Evolutionary conservation across 129 eudicot species (phyloP).

Genomic region (Pittosporum tobira): DNA sequence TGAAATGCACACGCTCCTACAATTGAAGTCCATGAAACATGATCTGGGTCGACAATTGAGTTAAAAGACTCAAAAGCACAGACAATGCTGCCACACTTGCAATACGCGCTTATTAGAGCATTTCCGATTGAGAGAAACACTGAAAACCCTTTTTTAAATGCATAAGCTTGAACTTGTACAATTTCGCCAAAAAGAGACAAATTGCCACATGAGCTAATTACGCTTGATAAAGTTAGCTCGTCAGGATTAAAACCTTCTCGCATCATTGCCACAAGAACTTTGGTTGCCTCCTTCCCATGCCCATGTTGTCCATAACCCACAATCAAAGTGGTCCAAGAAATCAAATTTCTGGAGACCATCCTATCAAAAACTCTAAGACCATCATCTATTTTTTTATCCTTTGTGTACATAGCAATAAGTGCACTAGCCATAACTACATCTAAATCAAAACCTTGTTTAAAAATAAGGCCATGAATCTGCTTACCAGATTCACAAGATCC

Average conservation of each 20-base stretch:
- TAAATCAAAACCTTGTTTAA: conserved; percentile 33
- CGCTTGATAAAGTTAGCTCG: conserved; percentile 52
- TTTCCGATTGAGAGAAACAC: conserved; percentile 35
- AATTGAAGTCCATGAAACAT: conserved; percentile 48
- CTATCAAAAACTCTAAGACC: conserved; percentile 46
- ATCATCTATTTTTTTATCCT: conserved; percentile 28
- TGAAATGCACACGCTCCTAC: conserved; percentile 52
- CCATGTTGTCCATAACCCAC: conserved; percentile 50
- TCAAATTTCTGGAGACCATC: conserved; percentile 35
- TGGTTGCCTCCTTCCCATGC: conserved; percentile 38
- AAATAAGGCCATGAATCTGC: conserved; percentile 38
- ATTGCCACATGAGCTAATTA: conserved; percentile 55
- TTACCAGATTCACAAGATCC: conserved; percentile 31
- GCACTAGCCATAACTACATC: conserved; percentile 52
- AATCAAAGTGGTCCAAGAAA: conserved; percentile 62
- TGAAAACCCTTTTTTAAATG: conserved; percentile 25
- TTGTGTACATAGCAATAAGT: conserved; percentile 48
- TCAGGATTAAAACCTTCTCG: conserved; percentile 34
- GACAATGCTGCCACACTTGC: conserved; percentile 40
- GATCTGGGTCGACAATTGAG: conserved; percentile 42
- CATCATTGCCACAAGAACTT: conserved; percentile 36
- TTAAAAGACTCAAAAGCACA: conserved; percentile 26
- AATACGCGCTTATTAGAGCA: conserved; percentile 40
- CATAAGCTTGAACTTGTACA: conserved; percentile 37
- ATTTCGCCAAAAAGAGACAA: conserved; percentile 23